Evolutionary conservation across 352 stramenopile genomes (phyloP).

Genomic region (Pythium monospermum): DNA sequence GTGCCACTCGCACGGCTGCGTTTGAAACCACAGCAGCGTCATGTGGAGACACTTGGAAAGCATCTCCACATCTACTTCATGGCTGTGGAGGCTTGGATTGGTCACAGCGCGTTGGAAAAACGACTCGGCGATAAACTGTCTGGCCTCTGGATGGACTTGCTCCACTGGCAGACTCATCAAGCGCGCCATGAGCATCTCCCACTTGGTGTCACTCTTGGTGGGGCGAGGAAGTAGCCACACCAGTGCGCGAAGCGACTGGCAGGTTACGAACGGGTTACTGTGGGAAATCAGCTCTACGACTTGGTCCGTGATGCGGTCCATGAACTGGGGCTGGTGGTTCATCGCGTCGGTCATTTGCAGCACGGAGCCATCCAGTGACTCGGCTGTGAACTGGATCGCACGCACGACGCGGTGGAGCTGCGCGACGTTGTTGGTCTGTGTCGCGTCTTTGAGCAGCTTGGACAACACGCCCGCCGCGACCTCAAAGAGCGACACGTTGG

Average conservation of each 20-base stretch:
- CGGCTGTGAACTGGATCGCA: constrained; percentile 46
- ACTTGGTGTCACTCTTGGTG: constrained; percentile 19
- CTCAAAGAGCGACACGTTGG: constrained; percentile 51
- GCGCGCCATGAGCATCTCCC: constrained; percentile 37
- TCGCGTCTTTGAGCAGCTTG: constrained; percentile 28
- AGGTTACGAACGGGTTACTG: constrained; percentile 46
- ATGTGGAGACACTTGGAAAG: constrained; percentile 43
- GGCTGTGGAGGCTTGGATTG: constrained; percentile 29
- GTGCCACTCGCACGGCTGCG: constrained; percentile 63
- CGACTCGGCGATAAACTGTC: constrained; percentile 51
- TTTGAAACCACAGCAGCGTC: constrained; percentile 54
- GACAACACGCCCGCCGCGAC: constrained; percentile 37
- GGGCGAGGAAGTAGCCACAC: constrained; percentile 66
- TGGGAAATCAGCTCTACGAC: constrained; percentile 37
- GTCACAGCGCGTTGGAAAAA: constrained; percentile 59
- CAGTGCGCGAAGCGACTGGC: constrained; percentile 54
- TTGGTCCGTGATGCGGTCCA: constrained; percentile 43
- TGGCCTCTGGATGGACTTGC: constrained; percentile 42
- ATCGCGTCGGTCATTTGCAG: constrained; percentile 34
- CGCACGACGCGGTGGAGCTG: constrained; percentile 48
- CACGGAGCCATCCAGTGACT: constrained; percentile 39
- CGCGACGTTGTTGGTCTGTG: constrained; percentile 15
- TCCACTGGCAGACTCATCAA: constrained; percentile 42
- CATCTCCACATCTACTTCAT: constrained; percentile 40
- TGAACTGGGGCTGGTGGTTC: constrained; percentile 43